phyloP scores from a whole-genome alignment of 805 yeast genomes.

The Metschnikowia proteae region DNA sequence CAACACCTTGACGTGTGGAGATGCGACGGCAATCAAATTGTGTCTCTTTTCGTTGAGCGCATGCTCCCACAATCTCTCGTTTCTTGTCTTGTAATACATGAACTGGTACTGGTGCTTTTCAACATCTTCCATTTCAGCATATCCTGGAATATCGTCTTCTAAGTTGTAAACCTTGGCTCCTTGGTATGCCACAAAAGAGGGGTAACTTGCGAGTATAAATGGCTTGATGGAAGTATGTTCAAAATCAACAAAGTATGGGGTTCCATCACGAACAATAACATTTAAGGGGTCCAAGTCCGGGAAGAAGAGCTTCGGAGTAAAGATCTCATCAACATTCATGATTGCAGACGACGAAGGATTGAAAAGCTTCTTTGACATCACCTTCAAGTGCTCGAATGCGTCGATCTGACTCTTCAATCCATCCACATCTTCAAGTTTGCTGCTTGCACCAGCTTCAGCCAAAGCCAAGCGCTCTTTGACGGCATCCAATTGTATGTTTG shows the following conservation, averaged over 20 bases:
- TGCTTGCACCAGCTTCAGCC: conserved; percentile 51
- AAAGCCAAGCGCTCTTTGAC: conserved; percentile 51
- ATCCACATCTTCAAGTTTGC: conserved; percentile 40
- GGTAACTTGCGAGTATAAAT: conserved; percentile 70
- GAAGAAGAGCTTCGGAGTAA: conserved; percentile 67
- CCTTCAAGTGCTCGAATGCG: conserved; percentile 59
- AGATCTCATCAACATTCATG: conserved; percentile 58
- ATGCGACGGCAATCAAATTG: conserved; percentile 72
- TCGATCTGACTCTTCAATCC: conserved; percentile 47
- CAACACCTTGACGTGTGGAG: conserved; percentile 75
- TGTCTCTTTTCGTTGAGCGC: conserved; percentile 62
- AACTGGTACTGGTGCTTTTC: conserved; percentile 80
- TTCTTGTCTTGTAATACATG: conserved; percentile 86
- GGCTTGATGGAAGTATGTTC: conserved; percentile 83
- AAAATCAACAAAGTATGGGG: conserved; percentile 66
- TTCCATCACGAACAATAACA: conserved; percentile 47
- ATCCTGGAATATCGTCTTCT: conserved; percentile 71
- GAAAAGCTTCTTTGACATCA: conserved; percentile 57
- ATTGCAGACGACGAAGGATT: conserved; percentile 50
- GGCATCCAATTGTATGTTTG: conserved; percentile 61
- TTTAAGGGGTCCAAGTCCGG: conserved; percentile 94
- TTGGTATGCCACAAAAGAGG: conserved; percentile 78
- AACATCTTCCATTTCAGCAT: conserved; percentile 58
- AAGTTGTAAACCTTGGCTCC: conserved; percentile 84
- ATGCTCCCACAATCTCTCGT: conserved; percentile 84